Conservation (phyloP, 306 rosid genomes). For the Lathyrus oleraceus region DNA sequence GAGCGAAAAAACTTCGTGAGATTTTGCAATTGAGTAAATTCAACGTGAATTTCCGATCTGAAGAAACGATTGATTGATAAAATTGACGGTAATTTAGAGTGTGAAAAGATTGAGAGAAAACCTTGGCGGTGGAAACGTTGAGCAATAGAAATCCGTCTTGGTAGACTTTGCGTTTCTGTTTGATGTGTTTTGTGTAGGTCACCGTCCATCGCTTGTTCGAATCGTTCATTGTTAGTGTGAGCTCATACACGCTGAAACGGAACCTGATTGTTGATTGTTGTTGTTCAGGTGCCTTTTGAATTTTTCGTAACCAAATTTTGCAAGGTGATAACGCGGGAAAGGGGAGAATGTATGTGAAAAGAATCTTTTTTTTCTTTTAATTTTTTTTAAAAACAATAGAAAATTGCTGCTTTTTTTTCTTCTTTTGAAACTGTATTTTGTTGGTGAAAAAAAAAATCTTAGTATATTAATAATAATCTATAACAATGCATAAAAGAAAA, state of each 20-base stretch:
- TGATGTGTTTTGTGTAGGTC: conserved; percentile 75
- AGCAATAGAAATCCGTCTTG: conserved; percentile 75
- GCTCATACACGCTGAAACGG: neutral
- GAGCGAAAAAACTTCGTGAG: neutral
- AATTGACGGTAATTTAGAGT: neutral
- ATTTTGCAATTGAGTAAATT: neutral
- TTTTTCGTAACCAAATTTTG: conserved; percentile 12
- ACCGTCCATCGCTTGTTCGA: conserved; percentile 73
- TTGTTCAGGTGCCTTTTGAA: conserved; percentile 1
- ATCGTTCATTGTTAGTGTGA: conserved; percentile 46
- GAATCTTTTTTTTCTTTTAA: neutral
- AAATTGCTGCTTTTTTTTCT: no score
- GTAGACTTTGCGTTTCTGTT: conserved; percentile 79
- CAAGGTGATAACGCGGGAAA: conserved; percentile 33
- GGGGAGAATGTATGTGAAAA: neutral
- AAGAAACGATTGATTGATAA: neutral
- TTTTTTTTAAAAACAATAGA: no score
- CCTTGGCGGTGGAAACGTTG: conserved; percentile 67
- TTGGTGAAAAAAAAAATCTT: no score
- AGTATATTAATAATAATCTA: no score
- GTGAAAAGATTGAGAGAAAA: conserved; percentile 20
- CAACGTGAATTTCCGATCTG: neutral
- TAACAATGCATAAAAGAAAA: no score
- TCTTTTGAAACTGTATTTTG: no score
- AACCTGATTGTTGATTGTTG: neutral